phyloP scores from a whole-genome alignment of 1,284 basidiomycete species.

The Farysia itapuensis region DNA sequence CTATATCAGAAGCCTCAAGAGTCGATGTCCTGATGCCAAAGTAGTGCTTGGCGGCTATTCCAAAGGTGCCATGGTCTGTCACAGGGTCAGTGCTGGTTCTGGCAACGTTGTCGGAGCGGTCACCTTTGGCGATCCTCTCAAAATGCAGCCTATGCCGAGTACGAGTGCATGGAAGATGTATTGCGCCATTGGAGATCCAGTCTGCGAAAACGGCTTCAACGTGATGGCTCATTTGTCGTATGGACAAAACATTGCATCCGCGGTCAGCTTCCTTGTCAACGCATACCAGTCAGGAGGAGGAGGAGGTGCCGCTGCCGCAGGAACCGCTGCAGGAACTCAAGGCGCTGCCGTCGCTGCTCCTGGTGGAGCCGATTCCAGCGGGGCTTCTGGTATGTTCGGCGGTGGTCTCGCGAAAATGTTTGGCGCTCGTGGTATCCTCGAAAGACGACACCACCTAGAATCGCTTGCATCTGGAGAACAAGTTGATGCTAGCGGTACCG shows the following conservation, averaged over 20 bases:
- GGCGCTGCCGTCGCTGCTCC: too few species aligned
- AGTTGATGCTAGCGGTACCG: too few species aligned
- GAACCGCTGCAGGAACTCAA: not conserved
- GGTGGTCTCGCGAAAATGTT: too few species aligned
- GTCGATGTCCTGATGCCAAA: slow-evolving; percentile 14
- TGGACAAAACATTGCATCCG: slow-evolving; percentile 1
- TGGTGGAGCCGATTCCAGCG: too few species aligned
- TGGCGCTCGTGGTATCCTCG: too few species aligned
- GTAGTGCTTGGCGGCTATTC: slow-evolving; percentile 16
- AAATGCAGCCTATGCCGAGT: slow-evolving; percentile 3
- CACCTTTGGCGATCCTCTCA: slow-evolving; percentile 28
- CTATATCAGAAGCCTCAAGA: slow-evolving; percentile 3
- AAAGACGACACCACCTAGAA: too few species aligned
- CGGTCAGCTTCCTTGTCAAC: slow-evolving; percentile 14
- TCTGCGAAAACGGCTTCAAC: slow-evolving; percentile 17
- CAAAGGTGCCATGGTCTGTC: slow-evolving; percentile 27
- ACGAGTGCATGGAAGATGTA: slow-evolving; percentile 12
- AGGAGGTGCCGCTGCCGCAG: not conserved
- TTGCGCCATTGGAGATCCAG: slow-evolving; percentile 18
- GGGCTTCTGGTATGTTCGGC: too few species aligned
- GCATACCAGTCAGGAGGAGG: slow-evolving; percentile 6
- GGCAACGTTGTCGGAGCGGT: slow-evolving; percentile 18
- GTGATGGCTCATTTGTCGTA: slow-evolving; percentile 24
- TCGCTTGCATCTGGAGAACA: too few species aligned
- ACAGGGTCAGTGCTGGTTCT: slow-evolving; percentile 3